These are phyloP conservation scores for Camelina neglecta DNA, from an alignment of 345 rosid species.

Conservation along the genomic window DNA sequence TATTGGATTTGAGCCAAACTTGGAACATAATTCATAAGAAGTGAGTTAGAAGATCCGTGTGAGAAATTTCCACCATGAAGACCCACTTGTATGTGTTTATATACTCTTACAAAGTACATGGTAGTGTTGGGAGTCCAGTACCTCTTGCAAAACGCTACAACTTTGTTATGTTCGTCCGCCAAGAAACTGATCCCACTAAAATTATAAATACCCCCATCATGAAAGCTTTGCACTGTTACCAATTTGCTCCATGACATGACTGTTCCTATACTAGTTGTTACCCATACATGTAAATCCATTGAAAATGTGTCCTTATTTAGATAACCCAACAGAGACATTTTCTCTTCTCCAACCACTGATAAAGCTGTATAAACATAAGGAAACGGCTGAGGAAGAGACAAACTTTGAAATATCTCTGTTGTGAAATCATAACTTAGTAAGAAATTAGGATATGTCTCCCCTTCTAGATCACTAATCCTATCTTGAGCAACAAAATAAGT, in stretches of 20 bases:
- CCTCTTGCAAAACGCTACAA: not conserved
- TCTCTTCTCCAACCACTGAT: conserved; percentile 1
- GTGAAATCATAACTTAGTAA: conserved; percentile 1
- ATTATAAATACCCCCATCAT: too few relatives aligned
- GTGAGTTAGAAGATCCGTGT: not conserved
- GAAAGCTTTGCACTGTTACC: not conserved
- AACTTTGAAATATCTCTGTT: not conserved
- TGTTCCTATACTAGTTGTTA: conserved; percentile 8
- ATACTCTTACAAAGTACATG: not conserved
- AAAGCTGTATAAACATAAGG: not conserved
- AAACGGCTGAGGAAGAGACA: not conserved
- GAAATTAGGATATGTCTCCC: not conserved
- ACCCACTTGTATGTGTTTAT: not conserved
- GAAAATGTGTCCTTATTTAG: not conserved
- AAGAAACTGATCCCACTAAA: not conserved
- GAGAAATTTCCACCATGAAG: not conserved
- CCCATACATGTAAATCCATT: not conserved
- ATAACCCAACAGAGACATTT: not conserved
- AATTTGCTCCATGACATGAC: conserved; percentile 1
- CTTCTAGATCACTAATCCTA: too few relatives aligned
- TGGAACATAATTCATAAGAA: conserved; percentile 2
- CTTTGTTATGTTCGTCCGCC: not conserved
- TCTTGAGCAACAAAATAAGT: conserved; percentile 1
- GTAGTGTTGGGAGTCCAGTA: not conserved
- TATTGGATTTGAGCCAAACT: conserved; percentile 1